phyloP scores from a whole-genome alignment of 306 rosid species.

The Notholithocarpus densiflorus region DNA sequence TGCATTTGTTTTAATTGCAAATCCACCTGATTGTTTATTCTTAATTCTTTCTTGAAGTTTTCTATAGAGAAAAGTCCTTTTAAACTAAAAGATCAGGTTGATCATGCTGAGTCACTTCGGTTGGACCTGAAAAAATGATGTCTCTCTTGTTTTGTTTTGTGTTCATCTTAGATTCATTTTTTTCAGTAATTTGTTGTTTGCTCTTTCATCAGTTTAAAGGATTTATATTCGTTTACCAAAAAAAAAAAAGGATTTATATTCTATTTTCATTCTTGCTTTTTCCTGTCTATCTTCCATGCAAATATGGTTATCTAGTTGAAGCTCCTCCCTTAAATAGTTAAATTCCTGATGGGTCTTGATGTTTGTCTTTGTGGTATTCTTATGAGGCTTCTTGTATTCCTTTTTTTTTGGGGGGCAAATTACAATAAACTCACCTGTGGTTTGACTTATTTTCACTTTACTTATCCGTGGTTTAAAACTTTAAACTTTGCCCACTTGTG shows the following conservation, averaged over 20 bases:
- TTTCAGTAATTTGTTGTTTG: conserved; percentile 3
- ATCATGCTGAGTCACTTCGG: not conserved
- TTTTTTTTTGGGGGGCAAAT: not conserved
- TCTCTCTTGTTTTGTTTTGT: no score
- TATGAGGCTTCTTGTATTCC: conserved; percentile 10
- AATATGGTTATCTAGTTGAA: not conserved
- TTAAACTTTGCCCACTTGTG: no score
- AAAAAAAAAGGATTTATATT: no score
- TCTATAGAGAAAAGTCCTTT: not conserved
- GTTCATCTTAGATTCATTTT: no score
- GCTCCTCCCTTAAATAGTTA: not conserved
- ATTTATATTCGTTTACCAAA: no score
- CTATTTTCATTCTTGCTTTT: conserved; percentile 11
- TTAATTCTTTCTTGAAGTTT: not conserved
- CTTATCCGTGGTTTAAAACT: no score
- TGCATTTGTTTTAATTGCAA: not conserved
- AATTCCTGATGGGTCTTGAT: conserved; percentile 1
- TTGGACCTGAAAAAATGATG: not conserved
- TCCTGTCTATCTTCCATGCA: conserved; percentile 2
- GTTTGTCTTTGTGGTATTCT: conserved; percentile 2
- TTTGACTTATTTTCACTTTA: rapidly evolving
- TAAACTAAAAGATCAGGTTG: not conserved
- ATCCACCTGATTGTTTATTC: not conserved
- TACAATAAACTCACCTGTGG: no score
- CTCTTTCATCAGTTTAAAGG: not conserved